Base-by-base conservation (phyloP, 257 asterid species). In the Anisodus tanguticus region DNA sequence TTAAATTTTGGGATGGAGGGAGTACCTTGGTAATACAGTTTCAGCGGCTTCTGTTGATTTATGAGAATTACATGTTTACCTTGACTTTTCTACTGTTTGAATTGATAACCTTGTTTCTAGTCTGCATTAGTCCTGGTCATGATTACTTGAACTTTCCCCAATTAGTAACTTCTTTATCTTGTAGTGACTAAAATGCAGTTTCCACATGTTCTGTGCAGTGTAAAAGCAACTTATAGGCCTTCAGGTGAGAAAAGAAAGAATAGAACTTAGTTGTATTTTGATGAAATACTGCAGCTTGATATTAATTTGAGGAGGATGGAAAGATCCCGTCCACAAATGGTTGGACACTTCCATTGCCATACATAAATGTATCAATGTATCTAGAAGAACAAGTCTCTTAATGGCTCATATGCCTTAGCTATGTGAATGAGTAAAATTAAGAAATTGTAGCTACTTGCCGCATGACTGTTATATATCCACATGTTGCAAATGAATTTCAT, bases 171-270 rank as follows among this genome's bases (percentile, higher is more conserved):
- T 19, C 11, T 72, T 47, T 72, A 1, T 72, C 80, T 47, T 72
- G 39, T 72, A 47, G 80, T 19, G 5, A 6, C 6, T 49, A 12
- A 74, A 74, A 76, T 76, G 62, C 45, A 51, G 81, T 76, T 51
- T 47, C 81, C 6, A 2, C 80, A 74, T 76, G 22, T 26, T 51
- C 58, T 17, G 63, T 76, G 43, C 62, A 51, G 63, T 49, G 81
- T 76, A 51, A 76, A 76, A 51, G 81, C 81, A 51, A 51, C 81
- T 76, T 76, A 22, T 76, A 76, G 45, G 62, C 47, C 62, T 51
- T 26, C 60, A 22, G 81, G 81, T 76, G 81, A 51, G 81, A 22
- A 74, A 51, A 74, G 62, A 76, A 76, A 72, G 22, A 62, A 13
- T 47, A 3, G 0, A 76, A 76, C 22, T 76, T 13, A 31, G 47